These are phyloP conservation scores for Beauveria scarabaeidicola DNA, from an alignment of 2,329 filamentous ascomycete species.

Conservation along the genomic window DNA sequence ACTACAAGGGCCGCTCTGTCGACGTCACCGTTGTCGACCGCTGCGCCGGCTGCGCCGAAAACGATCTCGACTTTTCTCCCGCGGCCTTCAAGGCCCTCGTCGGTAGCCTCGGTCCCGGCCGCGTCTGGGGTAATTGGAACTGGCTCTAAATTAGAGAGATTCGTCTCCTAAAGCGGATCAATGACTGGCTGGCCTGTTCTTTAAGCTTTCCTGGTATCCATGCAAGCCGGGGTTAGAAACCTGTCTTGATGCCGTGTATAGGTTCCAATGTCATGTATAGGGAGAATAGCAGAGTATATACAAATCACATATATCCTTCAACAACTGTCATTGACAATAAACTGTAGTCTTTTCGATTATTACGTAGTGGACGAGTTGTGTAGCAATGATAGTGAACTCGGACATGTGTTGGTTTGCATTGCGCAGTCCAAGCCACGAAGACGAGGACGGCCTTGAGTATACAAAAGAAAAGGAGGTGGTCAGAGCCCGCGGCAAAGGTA, in stretches of 20 bases:
- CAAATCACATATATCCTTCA: not conserved
- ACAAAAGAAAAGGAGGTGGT: no score
- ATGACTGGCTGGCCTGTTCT: not conserved
- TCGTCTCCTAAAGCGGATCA: not conserved
- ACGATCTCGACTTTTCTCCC: constrained; percentile 41
- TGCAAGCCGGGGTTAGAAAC: no score
- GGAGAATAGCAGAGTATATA: not conserved
- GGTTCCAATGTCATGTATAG: not conserved
- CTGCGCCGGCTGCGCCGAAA: constrained; percentile 41
- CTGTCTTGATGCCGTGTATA: not conserved
- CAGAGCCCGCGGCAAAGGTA: no score
- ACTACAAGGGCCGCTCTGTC: constrained; percentile 35
- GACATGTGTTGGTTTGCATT: not conserved
- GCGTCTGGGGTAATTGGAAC: constrained; percentile 19
- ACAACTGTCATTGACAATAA: no score
- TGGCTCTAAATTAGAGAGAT: constrained; percentile 15
- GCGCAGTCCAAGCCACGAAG: no score
- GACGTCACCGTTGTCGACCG: constrained; percentile 62
- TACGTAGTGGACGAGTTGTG: not conserved
- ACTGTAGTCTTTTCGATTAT: no score
- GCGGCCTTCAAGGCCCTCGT: constrained; percentile 38
- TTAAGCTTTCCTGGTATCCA: not conserved
- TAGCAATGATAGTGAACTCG: not conserved
- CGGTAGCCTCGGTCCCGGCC: constrained; percentile 19
- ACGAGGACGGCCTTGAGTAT: no score